Percentiles rank a stretch among this genome's conserved stretches.
phyloP scores from a whole-genome alignment of 148 eudicot genomes.

The Chenopodium formosanum region DNA sequence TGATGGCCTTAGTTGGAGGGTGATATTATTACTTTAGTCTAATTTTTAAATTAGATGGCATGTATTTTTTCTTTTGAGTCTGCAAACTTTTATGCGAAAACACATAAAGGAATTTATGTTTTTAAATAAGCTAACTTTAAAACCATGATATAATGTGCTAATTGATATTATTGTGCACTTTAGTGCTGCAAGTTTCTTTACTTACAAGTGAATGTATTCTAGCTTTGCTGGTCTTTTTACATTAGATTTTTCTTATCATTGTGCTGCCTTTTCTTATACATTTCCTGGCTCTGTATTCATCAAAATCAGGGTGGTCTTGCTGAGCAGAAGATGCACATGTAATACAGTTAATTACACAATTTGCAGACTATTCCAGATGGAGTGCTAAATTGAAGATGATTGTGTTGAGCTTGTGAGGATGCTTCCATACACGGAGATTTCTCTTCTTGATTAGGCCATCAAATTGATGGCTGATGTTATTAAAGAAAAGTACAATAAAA shows the following conservation, averaged over 20 bases:
- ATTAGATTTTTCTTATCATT: not conserved
- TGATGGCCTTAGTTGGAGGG: too few relatives aligned
- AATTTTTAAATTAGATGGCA: too few relatives aligned
- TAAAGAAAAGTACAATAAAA: conserved; percentile 71
- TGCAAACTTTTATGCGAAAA: too few relatives aligned
- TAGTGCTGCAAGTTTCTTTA: too few relatives aligned
- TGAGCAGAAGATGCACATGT: conserved; percentile 9
- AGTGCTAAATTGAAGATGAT: conserved; percentile 80
- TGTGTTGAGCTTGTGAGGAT: conserved; percentile 62
- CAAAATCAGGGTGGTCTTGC: conserved; percentile 50
- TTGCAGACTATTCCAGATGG: not conserved
- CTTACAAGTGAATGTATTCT: not conserved
- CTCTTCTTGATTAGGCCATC: conserved; percentile 85
- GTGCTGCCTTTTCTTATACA: not conserved
- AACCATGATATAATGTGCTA: too few relatives aligned
- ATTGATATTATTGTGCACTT: too few relatives aligned
- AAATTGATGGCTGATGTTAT: conserved; percentile 97
- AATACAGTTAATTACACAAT: not conserved
- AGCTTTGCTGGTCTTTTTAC: not conserved
- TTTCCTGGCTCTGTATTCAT: not conserved
- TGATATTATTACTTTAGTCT: too few relatives aligned
- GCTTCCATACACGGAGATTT: conserved; percentile 77
- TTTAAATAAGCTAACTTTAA: too few relatives aligned
- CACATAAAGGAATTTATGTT: too few relatives aligned
- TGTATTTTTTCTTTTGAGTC: too few relatives aligned